phyloP scores from a whole-genome alignment of 768 basidiomycete species.

The Lentinula lateritia region DNA sequence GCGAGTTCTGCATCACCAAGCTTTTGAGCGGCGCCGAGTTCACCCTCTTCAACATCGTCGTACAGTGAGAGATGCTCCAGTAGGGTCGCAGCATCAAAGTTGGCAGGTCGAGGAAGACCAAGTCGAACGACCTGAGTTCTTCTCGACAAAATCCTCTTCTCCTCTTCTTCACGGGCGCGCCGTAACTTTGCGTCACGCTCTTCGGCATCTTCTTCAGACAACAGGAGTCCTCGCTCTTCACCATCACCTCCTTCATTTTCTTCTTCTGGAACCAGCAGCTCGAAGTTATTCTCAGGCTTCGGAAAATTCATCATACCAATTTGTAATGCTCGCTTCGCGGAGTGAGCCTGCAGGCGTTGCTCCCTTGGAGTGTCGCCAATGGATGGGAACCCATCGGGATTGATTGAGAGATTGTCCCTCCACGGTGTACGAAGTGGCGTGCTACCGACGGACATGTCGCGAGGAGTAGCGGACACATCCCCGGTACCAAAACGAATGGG shows the following conservation, averaged over 20 bases:
- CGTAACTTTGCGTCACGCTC: slow-evolving; percentile 79
- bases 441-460: slow-evolving; percentile 36
- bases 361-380: slow-evolving; percentile 74
- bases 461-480: slow-evolving; percentile 53
- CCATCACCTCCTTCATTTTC: slow-evolving; percentile 54
- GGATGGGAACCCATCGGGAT: slow-evolving; percentile 53
- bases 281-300: slow-evolving; percentile 95
- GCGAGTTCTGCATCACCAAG: slow-evolving; percentile 78
- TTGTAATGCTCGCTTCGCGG: slow-evolving; percentile 71
- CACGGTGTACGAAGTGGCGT: slow-evolving; percentile 94
- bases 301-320: slow-evolving; percentile 82
- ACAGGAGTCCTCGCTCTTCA: slow-evolving; percentile 13
- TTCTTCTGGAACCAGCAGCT: slow-evolving; percentile 87
- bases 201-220: slow-evolving; percentile 83
- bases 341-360: slow-evolving; percentile 52
- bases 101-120: slow-evolving; percentile 79
- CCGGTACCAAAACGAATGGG: slow-evolving; percentile 50
- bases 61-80: slow-evolving; percentile 52
- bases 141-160: slow-evolving; percentile 72
- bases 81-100: slow-evolving; percentile 66
- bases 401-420: slow-evolving; percentile 89
- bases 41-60: slow-evolving; percentile 29
- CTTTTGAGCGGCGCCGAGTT: slow-evolving; percentile 44
- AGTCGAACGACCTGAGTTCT: slow-evolving; percentile 78
- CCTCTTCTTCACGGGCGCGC: slow-evolving; percentile 68